Conservation (phyloP, 169 alveolate species). For the Ichthyophthirius multifiliis region DNA sequence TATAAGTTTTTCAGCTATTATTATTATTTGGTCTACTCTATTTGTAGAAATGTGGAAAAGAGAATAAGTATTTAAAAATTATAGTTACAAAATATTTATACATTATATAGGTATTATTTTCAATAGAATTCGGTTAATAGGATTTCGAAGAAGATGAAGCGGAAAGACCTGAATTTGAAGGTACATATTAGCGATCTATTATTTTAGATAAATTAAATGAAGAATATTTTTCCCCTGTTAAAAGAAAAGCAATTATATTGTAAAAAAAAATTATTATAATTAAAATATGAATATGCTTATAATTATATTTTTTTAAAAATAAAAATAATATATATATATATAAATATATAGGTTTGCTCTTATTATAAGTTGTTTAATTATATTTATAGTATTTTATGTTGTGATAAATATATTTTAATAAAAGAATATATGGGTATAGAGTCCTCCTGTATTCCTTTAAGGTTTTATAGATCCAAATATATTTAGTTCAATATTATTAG, state of each 20-base stretch:
- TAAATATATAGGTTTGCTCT: neutral
- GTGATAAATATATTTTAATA: neutral
- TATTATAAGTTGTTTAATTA: neutral
- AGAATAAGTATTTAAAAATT: neutral
- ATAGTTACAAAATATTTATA: neutral
- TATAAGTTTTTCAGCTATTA: constrained; percentile 12
- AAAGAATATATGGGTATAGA: neutral
- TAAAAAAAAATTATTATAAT: neutral
- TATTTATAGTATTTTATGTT: neutral
- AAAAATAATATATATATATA: neutral
- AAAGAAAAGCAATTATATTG: constrained; percentile 23
- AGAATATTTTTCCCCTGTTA: constrained; percentile 26
- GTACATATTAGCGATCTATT: constrained; percentile 17
- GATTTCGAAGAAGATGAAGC: constrained; percentile 47
- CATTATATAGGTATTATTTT: constrained; percentile 6
- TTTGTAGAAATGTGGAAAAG: constrained; percentile 44
- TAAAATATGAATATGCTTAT: neutral
- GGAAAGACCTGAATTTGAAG: constrained; percentile 39
- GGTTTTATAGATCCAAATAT: neutral
- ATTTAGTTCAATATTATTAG: neutral
- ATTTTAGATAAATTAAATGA: constrained; percentile 29
- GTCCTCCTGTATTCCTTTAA: neutral
- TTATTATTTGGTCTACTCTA: constrained; percentile 39
- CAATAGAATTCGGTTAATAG: constrained; percentile 25
- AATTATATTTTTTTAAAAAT: neutral